Evolutionary conservation across 768 basidiomycete genomes (phyloP).

Genomic region (Lactarius hatsudake): DNA sequence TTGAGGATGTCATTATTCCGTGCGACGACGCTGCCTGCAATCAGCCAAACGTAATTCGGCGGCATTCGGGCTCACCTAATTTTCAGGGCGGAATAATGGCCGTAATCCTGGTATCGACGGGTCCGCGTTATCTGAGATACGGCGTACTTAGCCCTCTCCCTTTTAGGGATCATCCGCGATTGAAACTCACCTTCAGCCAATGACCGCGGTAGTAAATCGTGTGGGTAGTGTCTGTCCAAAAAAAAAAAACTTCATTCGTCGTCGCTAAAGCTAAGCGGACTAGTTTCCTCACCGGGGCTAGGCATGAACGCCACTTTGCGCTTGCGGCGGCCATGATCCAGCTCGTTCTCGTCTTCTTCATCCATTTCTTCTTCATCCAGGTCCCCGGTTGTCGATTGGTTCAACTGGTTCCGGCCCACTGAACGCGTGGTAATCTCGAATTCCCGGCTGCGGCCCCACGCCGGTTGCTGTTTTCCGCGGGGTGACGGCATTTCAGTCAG

Average conservation of each 20-base stretch:
- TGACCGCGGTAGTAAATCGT: conserved; percentile 89
- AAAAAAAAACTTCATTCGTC: conserved; percentile 15
- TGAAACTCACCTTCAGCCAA: conserved; percentile 67
- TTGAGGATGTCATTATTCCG: conserved; percentile 87
- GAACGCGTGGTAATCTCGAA: conserved; percentile 87
- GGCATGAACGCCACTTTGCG: conserved; percentile 85
- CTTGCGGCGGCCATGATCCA: conserved; percentile 68
- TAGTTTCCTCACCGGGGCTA: conserved; percentile 58
- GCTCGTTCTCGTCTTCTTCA: conserved; percentile 55
- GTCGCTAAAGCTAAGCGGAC: conserved; percentile 17
- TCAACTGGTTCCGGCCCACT: conserved; percentile 59
- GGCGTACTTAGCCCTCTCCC: conserved; percentile 3
- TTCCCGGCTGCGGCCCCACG: conserved; percentile 84
- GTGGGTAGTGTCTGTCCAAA: conserved; percentile 68
- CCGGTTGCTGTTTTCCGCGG: conserved; percentile 64
- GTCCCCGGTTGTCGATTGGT: conserved; percentile 68
- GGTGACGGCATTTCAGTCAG: conserved; percentile 4
- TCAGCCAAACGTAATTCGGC: conserved; percentile 28
- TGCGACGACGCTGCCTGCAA: conserved; percentile 65
- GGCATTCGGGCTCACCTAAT: conserved; percentile 55
- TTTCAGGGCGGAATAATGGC: conserved; percentile 70
- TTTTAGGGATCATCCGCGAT: conserved; percentile 23
- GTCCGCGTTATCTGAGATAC: conserved; percentile 68
- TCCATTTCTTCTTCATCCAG: conserved; percentile 68
- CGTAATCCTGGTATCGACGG: conserved; percentile 72